Conservation (phyloP, 2,329 filamentous ascomycete species). For the Aureobasidium sp. region DNA sequence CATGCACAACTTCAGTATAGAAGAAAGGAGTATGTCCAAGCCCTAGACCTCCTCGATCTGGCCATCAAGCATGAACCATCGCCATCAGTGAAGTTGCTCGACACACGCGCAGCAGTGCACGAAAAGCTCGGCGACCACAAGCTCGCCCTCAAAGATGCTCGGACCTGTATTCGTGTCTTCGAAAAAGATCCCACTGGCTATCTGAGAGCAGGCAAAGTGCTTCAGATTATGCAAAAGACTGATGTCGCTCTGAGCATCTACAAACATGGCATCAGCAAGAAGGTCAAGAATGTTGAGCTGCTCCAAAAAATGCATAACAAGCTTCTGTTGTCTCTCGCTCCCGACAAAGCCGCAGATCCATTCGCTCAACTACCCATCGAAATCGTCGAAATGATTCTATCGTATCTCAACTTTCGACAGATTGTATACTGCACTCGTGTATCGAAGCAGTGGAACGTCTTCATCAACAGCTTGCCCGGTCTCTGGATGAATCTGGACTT, state of each 20-base stretch:
- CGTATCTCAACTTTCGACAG: slow-evolving; percentile 44
- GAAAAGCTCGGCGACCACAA: slow-evolving; percentile 45
- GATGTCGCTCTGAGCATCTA: slow-evolving; percentile 50
- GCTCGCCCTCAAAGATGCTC: slow-evolving; percentile 48
- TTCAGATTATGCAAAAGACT: slow-evolving; percentile 41
- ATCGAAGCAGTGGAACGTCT: slow-evolving; percentile 47
- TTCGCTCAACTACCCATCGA: slow-evolving; percentile 47
- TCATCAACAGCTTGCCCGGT: slow-evolving; percentile 38
- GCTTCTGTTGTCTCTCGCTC: slow-evolving; percentile 34
- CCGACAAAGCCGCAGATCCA: slow-evolving; percentile 41
- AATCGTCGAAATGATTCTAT: slow-evolving; percentile 44
- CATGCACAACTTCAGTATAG: slow-evolving; percentile 38
- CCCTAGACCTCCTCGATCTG: slow-evolving; percentile 33
- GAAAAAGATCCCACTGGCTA: slow-evolving; percentile 50
- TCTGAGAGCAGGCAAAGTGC: slow-evolving; percentile 44
- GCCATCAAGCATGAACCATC: slow-evolving; percentile 30
- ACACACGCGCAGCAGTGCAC: slow-evolving; percentile 48
- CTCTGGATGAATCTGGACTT: slow-evolving; percentile 50
- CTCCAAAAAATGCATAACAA: slow-evolving; percentile 36
- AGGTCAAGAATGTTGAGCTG: slow-evolving; percentile 14
- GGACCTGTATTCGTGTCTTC: slow-evolving; percentile 45
- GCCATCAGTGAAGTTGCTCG: slow-evolving; percentile 36
- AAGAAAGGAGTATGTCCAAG: slow-evolving; percentile 35
- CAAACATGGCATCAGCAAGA: slow-evolving; percentile 47
- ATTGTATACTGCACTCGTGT: slow-evolving; percentile 46